These are phyloP conservation scores for Murraya koenigii DNA, from an alignment of 345 rosid genomes.

Conservation along the genomic window DNA sequence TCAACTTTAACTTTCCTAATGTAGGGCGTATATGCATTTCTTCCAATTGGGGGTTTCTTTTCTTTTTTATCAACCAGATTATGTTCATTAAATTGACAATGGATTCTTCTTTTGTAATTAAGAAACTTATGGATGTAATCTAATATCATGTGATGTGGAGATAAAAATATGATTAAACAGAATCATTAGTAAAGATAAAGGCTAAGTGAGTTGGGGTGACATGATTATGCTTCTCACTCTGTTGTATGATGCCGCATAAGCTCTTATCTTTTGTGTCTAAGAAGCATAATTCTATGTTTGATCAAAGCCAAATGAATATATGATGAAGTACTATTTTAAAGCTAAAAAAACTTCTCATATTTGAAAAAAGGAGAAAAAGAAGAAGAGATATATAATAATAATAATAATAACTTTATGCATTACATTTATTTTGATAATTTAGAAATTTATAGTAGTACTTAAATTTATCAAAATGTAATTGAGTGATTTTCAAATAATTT, in stretches of 20 bases:
- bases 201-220: conserved; percentile 4
- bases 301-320: too few relatives aligned
- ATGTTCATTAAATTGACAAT: too few relatives aligned
- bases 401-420: too few relatives aligned
- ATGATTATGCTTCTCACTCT: conserved; percentile 20
- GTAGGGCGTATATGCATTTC: conserved; percentile 57
- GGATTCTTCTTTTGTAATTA: neutral
- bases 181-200: conserved; percentile 22
- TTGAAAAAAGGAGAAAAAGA: too few relatives aligned
- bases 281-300: neutral
- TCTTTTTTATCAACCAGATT: neutral
- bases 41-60: conserved; percentile 43
- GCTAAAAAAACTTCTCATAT: neutral
- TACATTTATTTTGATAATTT: too few relatives aligned
- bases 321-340: neutral
- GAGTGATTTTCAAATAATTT: too few relatives aligned
- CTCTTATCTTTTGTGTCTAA: conserved; percentile 9
- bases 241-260: neutral
- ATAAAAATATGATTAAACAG: neutral
- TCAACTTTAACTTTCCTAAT: conserved; percentile 30
- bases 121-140: neutral
- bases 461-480: too few relatives aligned
- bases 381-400: too few relatives aligned
- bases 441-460: too few relatives aligned
- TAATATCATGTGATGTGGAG: neutral